Evolutionary conservation across 805 yeast genomes (phyloP), one percentile per base, ranked within the genome.

Genomic region (Scheffersomyces amazonensis): DNA sequence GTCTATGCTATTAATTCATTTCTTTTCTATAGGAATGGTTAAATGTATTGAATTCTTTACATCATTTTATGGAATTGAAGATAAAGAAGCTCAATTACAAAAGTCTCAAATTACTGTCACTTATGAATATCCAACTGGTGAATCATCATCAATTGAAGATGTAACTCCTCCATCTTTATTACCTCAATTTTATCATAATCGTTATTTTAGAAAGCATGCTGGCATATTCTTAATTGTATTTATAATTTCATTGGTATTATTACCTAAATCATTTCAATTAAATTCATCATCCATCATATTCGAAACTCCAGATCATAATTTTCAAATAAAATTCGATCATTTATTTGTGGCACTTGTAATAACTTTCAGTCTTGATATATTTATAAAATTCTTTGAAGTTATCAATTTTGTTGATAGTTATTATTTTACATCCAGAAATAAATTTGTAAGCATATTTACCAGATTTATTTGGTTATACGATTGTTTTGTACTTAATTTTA

Each of bases 301-400:
- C 34, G 29, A 18, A 8, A 25, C 16, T 27, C 15, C 30, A 27
- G 15, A 27, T 27, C 16, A 27, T 13, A 7, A 15, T 13, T 18
- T 48, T 27, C 25, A 21, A 12, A 13, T 64, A n/a, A 52, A 47
- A 10, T 53, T 49, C 11, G 67, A 62, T 37, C 63, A 62, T 35
- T 19, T 61, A 17, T 45, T 45, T 31, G 37, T 50, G 31, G 39
- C 62, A 10, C 19, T 52, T 9, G 20, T 46, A 17, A 13, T 42
- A 1, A 27, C 50, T 12, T 58, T 50, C 33, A 16, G 39, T 10
- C 20, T 41, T 20, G 48, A 48, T 13, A 36, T 39, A 4, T 8
- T 37, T n/a, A 15, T 5, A 19, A 48, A 41, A 31, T 41, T 56
- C 17, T 32, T 38, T 24, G 25, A 37, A 16, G 40, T 42, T 10